Conservation (phyloP, 331 rosid genomes). For the Telfairia occidentalis region DNA sequence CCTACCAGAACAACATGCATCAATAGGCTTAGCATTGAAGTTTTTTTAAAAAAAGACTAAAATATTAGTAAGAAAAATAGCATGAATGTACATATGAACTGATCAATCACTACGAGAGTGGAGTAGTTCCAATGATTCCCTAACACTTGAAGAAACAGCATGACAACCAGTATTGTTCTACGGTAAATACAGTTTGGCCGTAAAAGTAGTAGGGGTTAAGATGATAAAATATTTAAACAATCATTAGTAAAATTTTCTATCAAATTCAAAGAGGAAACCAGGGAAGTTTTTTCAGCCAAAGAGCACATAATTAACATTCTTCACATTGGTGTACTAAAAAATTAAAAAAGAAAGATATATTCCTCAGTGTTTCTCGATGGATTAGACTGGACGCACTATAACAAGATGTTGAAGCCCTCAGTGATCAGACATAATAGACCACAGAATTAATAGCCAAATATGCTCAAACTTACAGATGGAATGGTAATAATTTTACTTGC, state of each 20-base stretch:
- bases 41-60: background rate
- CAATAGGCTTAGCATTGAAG: background rate
- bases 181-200: background rate
- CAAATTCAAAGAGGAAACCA: background rate
- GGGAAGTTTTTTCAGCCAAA: background rate
- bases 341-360: background rate
- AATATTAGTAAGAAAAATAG: background rate
- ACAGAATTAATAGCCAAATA: background rate
- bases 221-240: background rate
- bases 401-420: slow-evolving; percentile 13
- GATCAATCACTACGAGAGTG: background rate
- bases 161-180: background rate
- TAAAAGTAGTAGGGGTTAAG: background rate
- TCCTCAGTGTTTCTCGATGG: background rate
- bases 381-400: background rate
- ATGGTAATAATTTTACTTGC: slow-evolving; percentile 79
- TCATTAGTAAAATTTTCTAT: background rate
- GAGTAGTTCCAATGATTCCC: background rate
- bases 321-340: background rate
- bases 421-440: background rate
- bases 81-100: background rate
- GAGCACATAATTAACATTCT: background rate
- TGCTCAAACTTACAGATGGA: slow-evolving; percentile 65
- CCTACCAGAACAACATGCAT: slow-evolving; percentile 30
- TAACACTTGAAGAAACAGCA: background rate